Conservation (phyloP, 1,139 yeast genomes). For the Lodderomyces orthopsilosis region DNA sequence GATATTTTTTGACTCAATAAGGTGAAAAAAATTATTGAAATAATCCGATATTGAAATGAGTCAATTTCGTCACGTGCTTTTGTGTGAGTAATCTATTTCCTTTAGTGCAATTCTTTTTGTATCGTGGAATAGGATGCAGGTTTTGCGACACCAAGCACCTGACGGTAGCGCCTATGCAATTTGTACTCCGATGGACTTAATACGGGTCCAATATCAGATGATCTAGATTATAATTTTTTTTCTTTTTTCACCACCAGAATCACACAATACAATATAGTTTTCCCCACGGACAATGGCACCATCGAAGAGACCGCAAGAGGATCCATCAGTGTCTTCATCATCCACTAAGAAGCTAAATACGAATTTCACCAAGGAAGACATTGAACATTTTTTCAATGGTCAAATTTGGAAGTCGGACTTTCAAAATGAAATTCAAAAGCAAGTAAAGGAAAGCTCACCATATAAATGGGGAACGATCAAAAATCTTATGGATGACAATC, state of each 20-base stretch:
- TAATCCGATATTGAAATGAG: too few species aligned
- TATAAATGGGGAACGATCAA: slow-evolving; percentile 87
- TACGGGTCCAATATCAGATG: background rate
- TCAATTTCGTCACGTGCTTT: slow-evolving; percentile 1
- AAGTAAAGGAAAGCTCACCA: slow-evolving; percentile 60
- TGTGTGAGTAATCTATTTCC: background rate
- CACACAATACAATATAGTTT: too few species aligned
- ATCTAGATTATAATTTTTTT: background rate
- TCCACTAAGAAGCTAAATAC: slow-evolving; percentile 21
- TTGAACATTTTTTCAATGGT: slow-evolving; percentile 49
- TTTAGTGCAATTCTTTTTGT: too few species aligned
- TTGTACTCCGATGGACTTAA: too few species aligned
- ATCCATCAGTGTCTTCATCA: background rate
- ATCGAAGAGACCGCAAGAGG: background rate
- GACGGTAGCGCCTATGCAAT: too few species aligned
- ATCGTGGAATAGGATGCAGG: too few species aligned
- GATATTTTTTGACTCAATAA: background rate
- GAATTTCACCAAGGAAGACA: slow-evolving; percentile 32
- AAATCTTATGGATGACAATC: slow-evolving; percentile 68
- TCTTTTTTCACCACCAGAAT: background rate
- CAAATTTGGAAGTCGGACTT: slow-evolving; percentile 52
- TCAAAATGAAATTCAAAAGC: slow-evolving; percentile 37
- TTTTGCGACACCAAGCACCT: too few species aligned
- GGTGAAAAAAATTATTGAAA: slow-evolving; percentile 1
- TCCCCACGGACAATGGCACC: background rate